Percentiles rank a stretch among this genome's conserved stretches.
Evolutionary conservation across 2,329 filamentous ascomycete species (phyloP).

Genomic region (Aspergillus aculeatinus): DNA sequence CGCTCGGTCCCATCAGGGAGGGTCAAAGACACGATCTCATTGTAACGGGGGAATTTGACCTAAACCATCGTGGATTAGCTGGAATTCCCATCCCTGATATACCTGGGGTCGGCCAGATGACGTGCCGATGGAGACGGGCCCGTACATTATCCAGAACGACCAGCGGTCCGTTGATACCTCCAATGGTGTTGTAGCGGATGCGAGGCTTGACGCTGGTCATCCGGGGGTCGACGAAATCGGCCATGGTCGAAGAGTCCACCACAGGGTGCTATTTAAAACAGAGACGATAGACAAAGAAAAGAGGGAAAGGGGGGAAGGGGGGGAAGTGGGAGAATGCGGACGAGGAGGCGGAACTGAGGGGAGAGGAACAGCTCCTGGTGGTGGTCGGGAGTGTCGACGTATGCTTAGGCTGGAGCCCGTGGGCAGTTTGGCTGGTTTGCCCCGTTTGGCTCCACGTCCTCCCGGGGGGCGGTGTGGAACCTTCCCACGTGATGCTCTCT

Average conservation of each 20-base stretch:
- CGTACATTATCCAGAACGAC: conserved; percentile 95
- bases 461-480: conserved; percentile 1
- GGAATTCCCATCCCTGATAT: background rate
- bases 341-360: conserved; percentile 3
- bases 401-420: conserved; percentile 2
- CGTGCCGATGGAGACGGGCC: conserved; percentile 18
- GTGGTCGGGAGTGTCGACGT: conserved; percentile 6
- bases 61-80: conserved; percentile 40
- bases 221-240: conserved; percentile 46
- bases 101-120: background rate
- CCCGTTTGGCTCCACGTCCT: conserved; percentile 2
- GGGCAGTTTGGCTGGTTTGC: background rate
- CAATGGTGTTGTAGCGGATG: conserved; percentile 96
- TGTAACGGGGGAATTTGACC: conserved; percentile 97
- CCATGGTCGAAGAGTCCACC: conserved; percentile 32
- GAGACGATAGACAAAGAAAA: background rate
- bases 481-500: background rate
- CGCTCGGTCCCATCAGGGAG: conserved; percentile 92
- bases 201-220: conserved; percentile 62
- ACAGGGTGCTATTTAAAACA: conserved; percentile 1
- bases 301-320: conserved; percentile 13
- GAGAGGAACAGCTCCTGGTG: conserved; percentile 9
- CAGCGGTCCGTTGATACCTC: conserved; percentile 94
- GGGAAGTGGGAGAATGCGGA: conserved; percentile 15
- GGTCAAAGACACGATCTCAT: conserved; percentile 95